These are phyloP conservation scores for Phaeoacremonium minimum DNA, from an alignment of 2,329 filamentous ascomycete species.

Conservation along the genomic window DNA sequence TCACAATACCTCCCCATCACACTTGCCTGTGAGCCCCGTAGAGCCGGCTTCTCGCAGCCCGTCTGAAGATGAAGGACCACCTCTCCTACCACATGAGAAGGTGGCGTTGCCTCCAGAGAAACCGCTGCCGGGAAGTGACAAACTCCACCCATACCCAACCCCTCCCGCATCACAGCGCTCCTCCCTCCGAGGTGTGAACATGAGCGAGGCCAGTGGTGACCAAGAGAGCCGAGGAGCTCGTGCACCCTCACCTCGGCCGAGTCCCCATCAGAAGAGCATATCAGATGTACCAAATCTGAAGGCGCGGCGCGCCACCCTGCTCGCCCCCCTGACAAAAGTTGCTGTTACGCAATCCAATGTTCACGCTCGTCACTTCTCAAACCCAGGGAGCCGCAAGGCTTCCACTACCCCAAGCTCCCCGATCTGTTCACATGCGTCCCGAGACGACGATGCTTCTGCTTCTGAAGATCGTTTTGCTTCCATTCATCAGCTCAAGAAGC, in stretches of 20 bases:
- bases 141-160: slow-evolving; percentile 48
- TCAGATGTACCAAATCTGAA: slow-evolving; percentile 37
- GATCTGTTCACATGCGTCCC: slow-evolving; percentile 33
- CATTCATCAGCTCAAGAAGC: slow-evolving; percentile 71
- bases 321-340: slow-evolving; percentile 56
- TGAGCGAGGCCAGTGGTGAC: slow-evolving; percentile 34
- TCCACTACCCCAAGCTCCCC: slow-evolving; percentile 49
- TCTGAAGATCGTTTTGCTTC: slow-evolving; percentile 56
- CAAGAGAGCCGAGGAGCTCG: slow-evolving; percentile 25
- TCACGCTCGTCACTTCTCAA: slow-evolving; percentile 65
- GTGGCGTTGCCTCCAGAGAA: slow-evolving; percentile 21
- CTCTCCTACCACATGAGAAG: slow-evolving; percentile 34
- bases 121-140: slow-evolving; percentile 21
- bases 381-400: slow-evolving; percentile 52
- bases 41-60: slow-evolving; percentile 13
- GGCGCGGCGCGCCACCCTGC: slow-evolving; percentile 37
- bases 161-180: slow-evolving; percentile 49
- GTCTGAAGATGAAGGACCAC: slow-evolving; percentile 18
- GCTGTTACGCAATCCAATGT: slow-evolving; percentile 59
- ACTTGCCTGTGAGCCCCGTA: slow-evolving; percentile 15
- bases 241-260: slow-evolving; percentile 26
- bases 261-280: slow-evolving; percentile 35
- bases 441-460: slow-evolving; percentile 30
- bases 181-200: slow-evolving; percentile 35
- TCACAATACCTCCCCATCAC: slow-evolving; percentile 14